These are phyloP conservation scores for Cladophialophora psammophila DNA, from an alignment of 2,329 filamentous ascomycete genomes.

Conservation along the genomic window DNA sequence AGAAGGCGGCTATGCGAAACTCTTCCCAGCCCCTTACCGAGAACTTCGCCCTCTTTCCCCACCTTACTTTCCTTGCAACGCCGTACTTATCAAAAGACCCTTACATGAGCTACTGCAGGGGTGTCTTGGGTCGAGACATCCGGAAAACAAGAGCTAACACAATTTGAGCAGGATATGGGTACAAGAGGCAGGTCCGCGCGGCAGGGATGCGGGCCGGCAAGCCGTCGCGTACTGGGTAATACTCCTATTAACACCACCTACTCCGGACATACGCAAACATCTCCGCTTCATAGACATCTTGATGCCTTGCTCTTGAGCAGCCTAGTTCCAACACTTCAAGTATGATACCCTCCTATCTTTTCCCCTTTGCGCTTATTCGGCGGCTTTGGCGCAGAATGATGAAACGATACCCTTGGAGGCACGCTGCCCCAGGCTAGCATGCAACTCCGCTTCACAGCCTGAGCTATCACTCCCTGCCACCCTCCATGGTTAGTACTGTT, in stretches of 20 bases:
- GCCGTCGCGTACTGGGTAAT: background rate
- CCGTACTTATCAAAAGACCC: background rate
- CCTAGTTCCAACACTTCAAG: background rate
- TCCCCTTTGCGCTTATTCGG: no score
- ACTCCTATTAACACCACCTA: background rate
- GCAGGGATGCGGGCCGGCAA: background rate
- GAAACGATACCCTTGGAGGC: no score
- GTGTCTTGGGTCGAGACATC: background rate
- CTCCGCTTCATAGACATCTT: background rate
- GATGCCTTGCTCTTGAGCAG: background rate
- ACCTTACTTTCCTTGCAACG: background rate
- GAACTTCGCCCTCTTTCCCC: background rate
- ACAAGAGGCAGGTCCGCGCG: background rate
- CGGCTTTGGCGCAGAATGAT: no score
- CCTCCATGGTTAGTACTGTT: no score
- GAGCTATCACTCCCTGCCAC: no score
- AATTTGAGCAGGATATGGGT: background rate
- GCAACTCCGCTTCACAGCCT: no score
- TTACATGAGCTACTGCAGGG: background rate
- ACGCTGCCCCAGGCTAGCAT: no score
- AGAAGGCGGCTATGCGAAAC: background rate
- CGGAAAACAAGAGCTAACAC: background rate
- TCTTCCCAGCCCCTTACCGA: background rate
- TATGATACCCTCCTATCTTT: no score
- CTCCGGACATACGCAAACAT: background rate